Evolutionary conservation across 495 filamentous ascomycete genomes (phyloP), one percentile per base, ranked within the genome.

Genomic region (Talaromyces proteolyticus): DNA sequence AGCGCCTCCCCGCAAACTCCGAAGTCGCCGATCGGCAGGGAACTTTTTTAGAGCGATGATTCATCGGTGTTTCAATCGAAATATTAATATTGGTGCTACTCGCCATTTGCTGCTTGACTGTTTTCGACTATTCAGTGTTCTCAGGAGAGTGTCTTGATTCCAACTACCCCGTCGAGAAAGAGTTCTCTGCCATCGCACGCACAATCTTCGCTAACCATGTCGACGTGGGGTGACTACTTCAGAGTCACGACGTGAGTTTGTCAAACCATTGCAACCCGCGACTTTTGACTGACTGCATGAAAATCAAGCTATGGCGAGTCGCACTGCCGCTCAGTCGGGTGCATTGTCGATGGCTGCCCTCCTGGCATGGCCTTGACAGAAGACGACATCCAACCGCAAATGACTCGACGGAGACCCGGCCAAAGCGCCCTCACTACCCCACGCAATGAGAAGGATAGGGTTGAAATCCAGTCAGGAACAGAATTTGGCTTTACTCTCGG

Each of bases 401-500:
- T 98, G 80, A 94, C 86, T 23, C 84, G 94, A 51, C 77, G 93
- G 51, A 80, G 93, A 38, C 93, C 93, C 10, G 93, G 93, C 37
- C 94, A 98, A 67, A 89, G 82, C 58, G 84, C 81, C 39, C 81
- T 98, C 56, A 91, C 90, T 4, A 98, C 93, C 23, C 93, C 94
- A 29, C 82, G 93, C 34, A 79, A 97, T 61, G 93, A 98, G 68
- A 91, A 91, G 63, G 93, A 98, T 68, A 67, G 77, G 23, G 92
- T 97, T 3, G 75, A 88, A 58, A 97, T 98, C 62, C 90, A 96
- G 62, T 94, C 89, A 3, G 93, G 93, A 42, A 95, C 89, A 2
- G 94, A 97, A 63, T 89, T 89, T 55, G 93, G 94, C 7, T 67
- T 95, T 48, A 96, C 93, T 7, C 74, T 97, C 34, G 93, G 93